phyloP scores from a whole-genome alignment of 176 grass and related monocot species.

The Avena eriantha region DNA sequence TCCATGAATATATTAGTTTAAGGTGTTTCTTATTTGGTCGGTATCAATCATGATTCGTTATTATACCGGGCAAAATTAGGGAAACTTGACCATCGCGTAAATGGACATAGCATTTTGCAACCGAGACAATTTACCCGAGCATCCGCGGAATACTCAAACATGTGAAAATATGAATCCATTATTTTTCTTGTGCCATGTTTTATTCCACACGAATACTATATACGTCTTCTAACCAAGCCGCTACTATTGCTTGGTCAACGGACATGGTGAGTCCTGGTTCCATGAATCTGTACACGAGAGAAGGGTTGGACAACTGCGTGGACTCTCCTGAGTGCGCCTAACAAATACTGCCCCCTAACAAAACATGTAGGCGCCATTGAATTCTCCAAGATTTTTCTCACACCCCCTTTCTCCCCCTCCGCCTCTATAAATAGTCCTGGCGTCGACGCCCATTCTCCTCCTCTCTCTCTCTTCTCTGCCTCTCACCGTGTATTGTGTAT shows the following conservation, averaged over 20 bases:
- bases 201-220: no score
- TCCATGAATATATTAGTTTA: no score
- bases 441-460: conserved; percentile 40
- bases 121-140: no score
- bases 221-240: no score
- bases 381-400: conserved; percentile 49
- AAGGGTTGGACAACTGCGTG: neutral
- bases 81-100: no score
- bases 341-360: conserved; percentile 15
- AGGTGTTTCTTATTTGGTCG: no score
- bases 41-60: no score
- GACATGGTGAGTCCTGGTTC: neutral
- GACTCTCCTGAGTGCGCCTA: conserved; percentile 10
- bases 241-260: neutral
- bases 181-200: no score
- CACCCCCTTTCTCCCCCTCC: neutral
- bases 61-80: no score
- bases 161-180: no score
- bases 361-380: conserved; percentile 38
- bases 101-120: no score
- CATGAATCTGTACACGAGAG: neutral
- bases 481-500: conserved; percentile 13
- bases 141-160: no score
- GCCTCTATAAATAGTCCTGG: conserved; percentile 51
- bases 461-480: conserved; percentile 28